Evolutionary conservation across 192 early-diverging fungal species (phyloP).

Genomic region (Umbelopsis isabellina): DNA sequence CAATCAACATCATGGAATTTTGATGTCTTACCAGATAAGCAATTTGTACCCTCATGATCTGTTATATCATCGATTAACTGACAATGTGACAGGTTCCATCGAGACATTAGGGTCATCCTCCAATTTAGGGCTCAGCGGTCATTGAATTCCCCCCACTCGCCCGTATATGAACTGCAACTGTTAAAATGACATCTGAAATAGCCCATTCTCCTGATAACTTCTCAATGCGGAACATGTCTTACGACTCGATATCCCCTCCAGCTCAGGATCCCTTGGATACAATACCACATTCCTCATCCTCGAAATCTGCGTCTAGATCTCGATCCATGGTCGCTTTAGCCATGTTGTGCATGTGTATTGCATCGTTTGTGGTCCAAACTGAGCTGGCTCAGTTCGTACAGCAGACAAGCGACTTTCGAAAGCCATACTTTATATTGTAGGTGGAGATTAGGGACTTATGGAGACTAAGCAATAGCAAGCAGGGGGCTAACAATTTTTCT

Average conservation of each 20-base stretch:
- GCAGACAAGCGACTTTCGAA: conserved; percentile 52
- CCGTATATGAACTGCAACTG: no score
- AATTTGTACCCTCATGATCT: no score
- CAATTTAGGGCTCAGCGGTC: no score
- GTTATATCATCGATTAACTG: no score
- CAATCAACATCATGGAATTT: no score
- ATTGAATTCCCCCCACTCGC: no score
- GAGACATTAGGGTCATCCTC: no score
- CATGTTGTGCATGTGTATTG: conserved; percentile 50
- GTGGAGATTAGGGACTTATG: conserved; percentile 35
- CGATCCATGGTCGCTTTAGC: conserved; percentile 37
- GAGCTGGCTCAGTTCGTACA: conserved; percentile 65
- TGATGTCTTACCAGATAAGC: no score
- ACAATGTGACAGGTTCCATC: no score
- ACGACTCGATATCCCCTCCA: conserved; percentile 9
- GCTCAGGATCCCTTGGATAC: background rate
- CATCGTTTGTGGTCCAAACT: conserved; percentile 56
- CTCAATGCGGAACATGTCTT: conserved; percentile 7
- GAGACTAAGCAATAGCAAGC: background rate
- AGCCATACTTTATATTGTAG: conserved; percentile 68
- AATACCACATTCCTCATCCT: background rate
- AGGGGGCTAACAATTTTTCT: no score
- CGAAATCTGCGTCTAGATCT: background rate
- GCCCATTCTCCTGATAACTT: conserved; percentile 1
- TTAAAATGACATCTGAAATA: background rate